phyloP scores from a whole-genome alignment of 192 early-diverging fungal species.

The Coemansia sp. region DNA sequence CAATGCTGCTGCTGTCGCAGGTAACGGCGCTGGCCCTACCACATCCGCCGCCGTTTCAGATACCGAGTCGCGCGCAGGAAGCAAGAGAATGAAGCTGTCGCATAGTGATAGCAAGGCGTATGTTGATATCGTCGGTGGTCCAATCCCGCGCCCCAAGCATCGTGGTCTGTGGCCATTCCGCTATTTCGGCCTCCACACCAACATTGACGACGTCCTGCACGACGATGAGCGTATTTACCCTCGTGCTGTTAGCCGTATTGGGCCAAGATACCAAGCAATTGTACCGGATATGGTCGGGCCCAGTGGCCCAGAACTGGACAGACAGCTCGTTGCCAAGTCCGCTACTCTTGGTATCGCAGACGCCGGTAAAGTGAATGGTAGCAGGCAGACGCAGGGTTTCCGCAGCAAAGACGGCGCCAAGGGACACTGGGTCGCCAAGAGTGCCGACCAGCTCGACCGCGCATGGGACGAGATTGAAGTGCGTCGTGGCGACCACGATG shows the following conservation, averaged over 20 bases:
- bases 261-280: conserved; percentile 80
- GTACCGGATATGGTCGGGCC: conserved; percentile 62
- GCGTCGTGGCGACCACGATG: conserved; percentile 43
- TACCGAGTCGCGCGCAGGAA: conserved; percentile 49
- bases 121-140: conserved; percentile 19
- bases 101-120: conserved; percentile 26
- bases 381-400: background rate
- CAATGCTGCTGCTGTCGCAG: background rate
- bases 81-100: conserved; percentile 47
- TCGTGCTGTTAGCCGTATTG: conserved; percentile 78
- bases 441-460: conserved; percentile 47
- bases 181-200: conserved; percentile 85
- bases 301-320: conserved; percentile 39
- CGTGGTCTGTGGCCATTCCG: conserved; percentile 83
- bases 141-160: conserved; percentile 48
- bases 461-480: conserved; percentile 54
- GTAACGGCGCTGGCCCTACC: conserved; percentile 7
- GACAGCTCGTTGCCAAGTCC: conserved; percentile 16
- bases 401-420: conserved; percentile 23
- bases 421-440: conserved; percentile 50
- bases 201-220: conserved; percentile 72
- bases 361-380: background rate
- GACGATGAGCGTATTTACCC: conserved; percentile 80
- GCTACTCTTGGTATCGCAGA: background rate
- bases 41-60: conserved; percentile 32